Percentiles rank a stretch among this genome's conserved stretches.
phyloP scores from a whole-genome alignment of 495 filamentous ascomycete genomes.

The Aspergillus saccharolyticus region DNA sequence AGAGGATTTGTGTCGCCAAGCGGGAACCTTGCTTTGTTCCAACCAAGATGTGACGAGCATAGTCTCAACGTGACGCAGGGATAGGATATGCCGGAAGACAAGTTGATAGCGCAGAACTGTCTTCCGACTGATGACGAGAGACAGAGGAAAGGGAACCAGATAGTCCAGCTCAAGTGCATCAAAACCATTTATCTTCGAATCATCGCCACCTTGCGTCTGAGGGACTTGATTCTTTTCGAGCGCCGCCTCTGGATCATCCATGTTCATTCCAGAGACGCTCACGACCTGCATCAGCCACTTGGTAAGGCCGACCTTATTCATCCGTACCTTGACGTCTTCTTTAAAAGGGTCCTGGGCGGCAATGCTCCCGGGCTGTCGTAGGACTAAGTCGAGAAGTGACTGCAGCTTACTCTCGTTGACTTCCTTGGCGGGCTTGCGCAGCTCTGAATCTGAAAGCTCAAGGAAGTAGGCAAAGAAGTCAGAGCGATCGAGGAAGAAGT shows the following conservation, averaged over 20 bases:
- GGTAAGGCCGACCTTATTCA: constrained; percentile 90
- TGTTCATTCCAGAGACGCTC: constrained; percentile 88
- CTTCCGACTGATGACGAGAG: constrained; percentile 91
- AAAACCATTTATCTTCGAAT: constrained; percentile 83
- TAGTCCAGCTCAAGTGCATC: constrained; percentile 93
- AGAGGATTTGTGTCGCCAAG: constrained; percentile 76
- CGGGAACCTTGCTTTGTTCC: constrained; percentile 76
- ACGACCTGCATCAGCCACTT: constrained; percentile 94
- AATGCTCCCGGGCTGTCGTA: constrained; percentile 91
- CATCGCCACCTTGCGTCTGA: constrained; percentile 49
- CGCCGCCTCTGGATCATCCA: constrained; percentile 62
- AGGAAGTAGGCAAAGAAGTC: constrained; percentile 98
- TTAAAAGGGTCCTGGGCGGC: constrained; percentile 94
- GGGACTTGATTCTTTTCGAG: constrained; percentile 51
- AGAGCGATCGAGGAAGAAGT: constrained; percentile 96
- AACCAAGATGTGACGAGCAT: constrained; percentile 82
- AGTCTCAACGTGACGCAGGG: constrained; percentile 80
- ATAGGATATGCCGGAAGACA: constrained; percentile 87
- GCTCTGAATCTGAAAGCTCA: constrained; percentile 79
- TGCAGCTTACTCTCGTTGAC: constrained; percentile 93
- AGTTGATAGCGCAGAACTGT: constrained; percentile 94
- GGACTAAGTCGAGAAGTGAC: constrained; percentile 86
- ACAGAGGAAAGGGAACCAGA: constrained; percentile 91
- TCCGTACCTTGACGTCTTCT: constrained; percentile 92
- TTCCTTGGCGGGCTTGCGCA: constrained; percentile 77